Base-by-base conservation (phyloP, 257 asterid genomes). In the Euphrasia confusa region DNA sequence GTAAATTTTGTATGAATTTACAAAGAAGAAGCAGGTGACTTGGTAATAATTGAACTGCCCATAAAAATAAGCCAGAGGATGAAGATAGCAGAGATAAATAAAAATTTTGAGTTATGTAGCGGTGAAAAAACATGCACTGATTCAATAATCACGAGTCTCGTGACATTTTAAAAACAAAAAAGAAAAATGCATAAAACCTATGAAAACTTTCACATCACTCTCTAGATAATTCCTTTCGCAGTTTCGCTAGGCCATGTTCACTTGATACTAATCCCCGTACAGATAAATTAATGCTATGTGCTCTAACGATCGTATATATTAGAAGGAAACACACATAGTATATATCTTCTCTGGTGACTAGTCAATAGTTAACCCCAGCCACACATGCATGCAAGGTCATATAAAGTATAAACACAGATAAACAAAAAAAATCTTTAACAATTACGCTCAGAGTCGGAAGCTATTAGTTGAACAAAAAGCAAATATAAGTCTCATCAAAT, bases 401-500 rank as follows among this genome's bases (percentile, higher is more conserved):
- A 64, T 12, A 55, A 14, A 27, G 54, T 27, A 64, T 12, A 55
- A 14, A 27, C 33, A 60, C 50, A 42, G 8, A 44, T 11, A 26
- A 27, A 35, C n/a, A 6, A 50, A 60, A 37, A 21, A 26, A 39
- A 64, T 35, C 14, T 58, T 48, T 56, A 49, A 48, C 62, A 61
- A 12, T 48, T 35, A 49, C 58, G 48, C n/a, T 66, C 37, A n/a
- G 13, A 7, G 44, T 10, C 12, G 2, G 65, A 74, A 45, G 58
- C 67, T 24, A 65, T 58, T 17, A 44, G 63, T 17, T 40, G 44
- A 14, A 56, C 30, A 48, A 7, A 26, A 11, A 45, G 52, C 52
- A 42, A 68, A 42, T 54, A 54, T 48, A 68, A 52, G 49, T 21
- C 18, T 67, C 56, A 67, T 11, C 18, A 70, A 67, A 68, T 61